Base-by-base conservation (phyloP, 805 yeast genomes). In the Barnettozyma vustinii region DNA sequence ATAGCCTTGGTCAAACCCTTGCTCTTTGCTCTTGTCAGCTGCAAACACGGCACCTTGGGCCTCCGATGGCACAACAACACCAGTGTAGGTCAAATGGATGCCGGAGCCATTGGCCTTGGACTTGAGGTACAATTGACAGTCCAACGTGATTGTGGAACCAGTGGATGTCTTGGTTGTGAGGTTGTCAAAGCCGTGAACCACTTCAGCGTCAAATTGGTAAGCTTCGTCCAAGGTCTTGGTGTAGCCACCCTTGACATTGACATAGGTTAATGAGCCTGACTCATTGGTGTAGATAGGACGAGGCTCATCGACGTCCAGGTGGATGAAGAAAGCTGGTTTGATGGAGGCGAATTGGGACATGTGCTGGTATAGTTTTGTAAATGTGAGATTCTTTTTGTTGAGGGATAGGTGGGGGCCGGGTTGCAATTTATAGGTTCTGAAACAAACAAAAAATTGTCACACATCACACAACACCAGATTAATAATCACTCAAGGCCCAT, bases 81-180 rank as follows among this genome's bases (percentile, higher is more conserved):
- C 87, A 6, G 69, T 58, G 61, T 80, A 81, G 41, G 65, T 64
- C 47, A 76, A 56, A 49, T 65, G 68, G 6, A 73, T 65, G 16
- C 73, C 75, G 4, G 65, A 57, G 6, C 77, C 83, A 37, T 62
- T 65, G 16, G 56, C 47, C 7, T 68, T 67, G 19, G 77, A 69
- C 51, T 69, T 73, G 30, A 79, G 71, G 54, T 68, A 76, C 46
- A 80, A 50, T 45, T 70, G 71, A 60, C 84, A 79, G 55, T 78
- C 80, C 55, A 80, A 66, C n/a, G 57, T 58, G 10, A 65, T 56
- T 5, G 63, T 56, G 15, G 58, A 60, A n/a, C 65, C 57, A 35
- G 62, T 60, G 26, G 62, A 56, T 3, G 52, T 42, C 19, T 69
- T 56, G 5, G 71, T 68, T 13, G 51, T 56, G 56, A 81, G 66